Evolutionary conservation across 2,329 filamentous ascomycete species (phyloP).

Genomic region (Epichloe uncinata): DNA sequence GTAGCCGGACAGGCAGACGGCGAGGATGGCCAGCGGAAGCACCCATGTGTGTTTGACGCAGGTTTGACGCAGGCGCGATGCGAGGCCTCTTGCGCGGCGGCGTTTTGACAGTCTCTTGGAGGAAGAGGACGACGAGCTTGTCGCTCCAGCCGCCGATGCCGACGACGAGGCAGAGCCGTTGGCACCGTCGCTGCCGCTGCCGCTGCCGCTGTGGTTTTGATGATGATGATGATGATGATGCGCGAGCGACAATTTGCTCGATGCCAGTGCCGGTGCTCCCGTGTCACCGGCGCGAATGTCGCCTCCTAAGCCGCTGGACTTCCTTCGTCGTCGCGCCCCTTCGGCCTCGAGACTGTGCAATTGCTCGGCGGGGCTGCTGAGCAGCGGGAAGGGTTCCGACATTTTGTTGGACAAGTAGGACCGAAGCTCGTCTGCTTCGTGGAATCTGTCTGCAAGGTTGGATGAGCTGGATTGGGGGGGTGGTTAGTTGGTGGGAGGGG

Average conservation of each 20-base stretch:
- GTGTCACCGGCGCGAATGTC: constrained; percentile 43
- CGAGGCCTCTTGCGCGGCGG: constrained; percentile 38
- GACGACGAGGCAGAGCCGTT: constrained; percentile 5
- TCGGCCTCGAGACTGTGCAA: constrained; percentile 27
- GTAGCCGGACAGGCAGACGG: constrained; percentile 53
- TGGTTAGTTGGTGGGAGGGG: neutral
- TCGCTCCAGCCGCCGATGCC: neutral
- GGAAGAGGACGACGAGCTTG: constrained; percentile 12
- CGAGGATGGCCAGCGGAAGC: constrained; percentile 54
- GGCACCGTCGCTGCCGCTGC: constrained; percentile 8
- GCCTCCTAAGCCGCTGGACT: constrained; percentile 40
- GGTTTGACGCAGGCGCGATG: constrained; percentile 35
- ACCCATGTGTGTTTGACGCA: constrained; percentile 49
- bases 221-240: constrained; percentile 2
- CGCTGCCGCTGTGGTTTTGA: neutral
- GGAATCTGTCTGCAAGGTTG: neutral
- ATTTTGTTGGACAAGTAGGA: constrained; percentile 15
- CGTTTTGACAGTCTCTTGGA: constrained; percentile 37
- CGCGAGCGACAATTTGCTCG: constrained; percentile 33
- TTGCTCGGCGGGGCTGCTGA: constrained; percentile 38
- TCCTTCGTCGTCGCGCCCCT: constrained; percentile 34
- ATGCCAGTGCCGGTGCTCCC: constrained; percentile 39
- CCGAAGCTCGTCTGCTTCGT: neutral
- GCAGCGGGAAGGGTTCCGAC: constrained; percentile 43
- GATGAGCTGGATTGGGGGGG: neutral